phyloP scores from a whole-genome alignment of 805 yeast genomes.

The Candida golubevii region DNA sequence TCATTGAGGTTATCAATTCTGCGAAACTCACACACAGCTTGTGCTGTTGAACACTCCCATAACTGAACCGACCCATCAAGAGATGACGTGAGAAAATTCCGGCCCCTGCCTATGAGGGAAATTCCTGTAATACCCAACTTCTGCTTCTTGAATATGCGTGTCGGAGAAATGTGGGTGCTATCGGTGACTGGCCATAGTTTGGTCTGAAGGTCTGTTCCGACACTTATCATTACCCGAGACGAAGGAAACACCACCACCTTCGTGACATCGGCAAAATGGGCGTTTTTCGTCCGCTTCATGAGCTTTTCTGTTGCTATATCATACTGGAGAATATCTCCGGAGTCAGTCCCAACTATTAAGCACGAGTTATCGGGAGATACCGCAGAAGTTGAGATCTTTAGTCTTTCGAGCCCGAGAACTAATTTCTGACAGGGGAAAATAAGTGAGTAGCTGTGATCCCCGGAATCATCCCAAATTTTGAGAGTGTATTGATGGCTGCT shows the following conservation, averaged over 20 bases:
- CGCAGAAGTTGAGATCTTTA: conserved; percentile 7
- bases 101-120: conserved; percentile 56
- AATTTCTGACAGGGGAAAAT: conserved; percentile 2
- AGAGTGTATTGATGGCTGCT: neutral
- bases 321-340: conserved; percentile 7
- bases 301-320: conserved; percentile 2
- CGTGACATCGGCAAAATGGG: conserved; percentile 50
- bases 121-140: conserved; percentile 44
- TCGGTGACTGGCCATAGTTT: conserved; percentile 53
- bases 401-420: neutral
- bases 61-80: conserved; percentile 52
- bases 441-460: conserved; percentile 3
- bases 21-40: conserved; percentile 32
- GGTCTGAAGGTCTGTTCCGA: conserved; percentile 55
- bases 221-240: conserved; percentile 53
- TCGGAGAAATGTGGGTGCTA: conserved; percentile 15
- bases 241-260: conserved; percentile 56
- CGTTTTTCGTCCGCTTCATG: conserved; percentile 19
- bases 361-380: conserved; percentile 3
- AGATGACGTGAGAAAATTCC: conserved; percentile 58
- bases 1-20: conserved; percentile 21
- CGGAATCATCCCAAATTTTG: conserved; percentile 1
- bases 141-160: conserved; percentile 49
- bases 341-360: conserved; percentile 9
- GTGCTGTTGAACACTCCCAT: conserved; percentile 69